Evolutionary conservation across 2,329 filamentous ascomycete species (phyloP), one percentile per base, ranked within the genome.

Genomic region (Rutstroemia sp.): DNA sequence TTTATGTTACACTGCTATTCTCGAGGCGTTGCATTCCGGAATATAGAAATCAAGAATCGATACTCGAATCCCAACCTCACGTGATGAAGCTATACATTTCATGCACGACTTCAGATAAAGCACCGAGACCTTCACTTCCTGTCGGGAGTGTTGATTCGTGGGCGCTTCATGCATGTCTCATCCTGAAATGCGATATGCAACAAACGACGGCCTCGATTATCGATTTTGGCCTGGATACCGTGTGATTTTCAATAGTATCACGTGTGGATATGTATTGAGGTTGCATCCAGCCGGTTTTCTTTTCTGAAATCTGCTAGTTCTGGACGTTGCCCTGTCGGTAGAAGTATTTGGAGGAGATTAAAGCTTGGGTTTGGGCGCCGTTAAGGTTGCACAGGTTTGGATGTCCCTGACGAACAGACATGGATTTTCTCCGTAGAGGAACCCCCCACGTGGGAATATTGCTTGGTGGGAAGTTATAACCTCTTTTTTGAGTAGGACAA

Each of bases 131-230:
- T 42, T 17, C 21, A 12, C 17, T 21, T 44, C 5, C n/a, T 34
- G 23, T 47, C 25, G 23, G 25, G 36, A 46, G 27, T 23, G 12
- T 54, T 50, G 36, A 54, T 50, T 54, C 36, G 45, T 49, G 19
- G 38, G 45, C 40, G 42, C 21, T 42, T 54, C 30, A 54, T 54
- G 52, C 52, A 54, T 49, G 46, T 54, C 52, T 54, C 52, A 54
- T 54, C 36, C 36, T 25, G 17, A 50, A 39, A 50, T 54, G 36
- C 25, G 52, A 54, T 54, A 44, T 50, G 52, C 52, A 54, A 54
- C 52, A 49, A 54, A 50, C 12, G 14, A n/a, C 34, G 19, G 17
- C 48, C 12, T 54, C 34, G 12, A 48, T 21, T 49, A 49, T 12
- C 17, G 40, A 50, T 36, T 19, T 25, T 30, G 21, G 4, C n/a